Base-by-base conservation (phyloP, 148 eudicot genomes). In the Rheum nobile region DNA sequence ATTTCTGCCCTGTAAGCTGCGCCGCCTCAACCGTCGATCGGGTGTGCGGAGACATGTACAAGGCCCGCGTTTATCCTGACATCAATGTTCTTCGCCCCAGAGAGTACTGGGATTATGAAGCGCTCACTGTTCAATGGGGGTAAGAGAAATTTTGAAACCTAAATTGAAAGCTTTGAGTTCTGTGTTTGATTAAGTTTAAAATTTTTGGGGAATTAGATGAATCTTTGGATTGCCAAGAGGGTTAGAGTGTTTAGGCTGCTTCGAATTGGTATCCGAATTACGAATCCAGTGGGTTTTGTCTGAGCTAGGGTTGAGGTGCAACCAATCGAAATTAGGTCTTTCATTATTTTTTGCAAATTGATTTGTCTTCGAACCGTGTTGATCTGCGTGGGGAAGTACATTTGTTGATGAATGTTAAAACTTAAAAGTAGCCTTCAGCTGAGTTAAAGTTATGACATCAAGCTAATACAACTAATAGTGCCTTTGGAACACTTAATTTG, bases 51-150 rank as follows among this genome's bases (percentile, higher is more conserved):
- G 73, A 21, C 50, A 71, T 71, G 73, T 71, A 50, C 73, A 90
- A 86, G 77, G 93, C 98, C 79, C 85, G 96, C 87, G 93, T 91
- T 80, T 95, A 91, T 71, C 26, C 92, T 61, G 98, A 95, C 72
- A 74, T 91, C 70, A 95, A 95, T 68, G 92, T 91, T 24, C 71
- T 87, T 47, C 87, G 98, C 0, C 96, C 97, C 22, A 94, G 86
- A 79, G 97, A 94, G 63, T 95, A 95, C 67, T 95, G 90, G 86
- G 96, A 91, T 77, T 95, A 95, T 61, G 97, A 95, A 76, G 80
- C 97, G 32, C 93, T 95, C 55, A 83, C 90, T 43, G 96, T 91
- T 69, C 96, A 88, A 80, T 95, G 98, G 98, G 98, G 98, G 98
- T 93, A 72, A 67, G 76, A 31, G 21, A 65, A 7, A 17, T 17